A percentile compares a stretch with the other conserved stretches of the same genome.
These are phyloP conservation scores for Talaromyces islandicus DNA, from an alignment of 2,329 filamentous ascomycete genomes.

Conservation along the genomic window DNA sequence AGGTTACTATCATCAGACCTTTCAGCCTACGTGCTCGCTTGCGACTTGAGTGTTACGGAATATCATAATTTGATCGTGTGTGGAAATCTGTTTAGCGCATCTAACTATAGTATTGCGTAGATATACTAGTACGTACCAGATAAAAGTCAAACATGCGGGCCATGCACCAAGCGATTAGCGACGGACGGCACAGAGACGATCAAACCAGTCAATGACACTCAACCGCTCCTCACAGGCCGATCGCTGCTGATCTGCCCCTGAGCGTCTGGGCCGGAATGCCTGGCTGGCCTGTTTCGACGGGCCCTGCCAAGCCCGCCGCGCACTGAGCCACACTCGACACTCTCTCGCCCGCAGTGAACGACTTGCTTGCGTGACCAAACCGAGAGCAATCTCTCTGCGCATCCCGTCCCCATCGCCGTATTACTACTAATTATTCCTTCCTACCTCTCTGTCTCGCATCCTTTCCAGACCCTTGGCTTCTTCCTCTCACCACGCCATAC, in stretches of 20 bases:
- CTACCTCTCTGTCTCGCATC: neutral
- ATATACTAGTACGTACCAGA: too few species aligned
- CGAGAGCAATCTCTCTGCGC: neutral
- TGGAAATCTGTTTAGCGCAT: neutral
- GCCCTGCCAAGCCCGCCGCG: neutral
- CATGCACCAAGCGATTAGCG: neutral
- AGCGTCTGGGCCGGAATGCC: conserved; percentile 3
- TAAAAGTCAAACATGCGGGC: neutral
- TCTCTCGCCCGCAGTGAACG: too few species aligned
- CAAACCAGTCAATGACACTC: neutral
- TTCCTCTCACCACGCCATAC: neutral
- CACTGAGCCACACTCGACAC: neutral
- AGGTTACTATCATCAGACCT: neutral
- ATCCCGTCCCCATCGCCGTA: neutral
- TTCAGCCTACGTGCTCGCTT: neutral
- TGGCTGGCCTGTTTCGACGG: conserved; percentile 1
- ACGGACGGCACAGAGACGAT: too few species aligned
- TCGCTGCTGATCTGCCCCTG: conserved; percentile 7
- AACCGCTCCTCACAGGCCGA: neutral
- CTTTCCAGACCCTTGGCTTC: neutral
- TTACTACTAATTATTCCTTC: neutral
- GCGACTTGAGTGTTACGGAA: neutral
- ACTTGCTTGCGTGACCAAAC: neutral
- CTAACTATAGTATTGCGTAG: neutral
- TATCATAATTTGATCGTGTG: neutral